Base-by-base conservation (phyloP, 2,329 filamentous ascomycete species). In the Penicillium polonicum region DNA sequence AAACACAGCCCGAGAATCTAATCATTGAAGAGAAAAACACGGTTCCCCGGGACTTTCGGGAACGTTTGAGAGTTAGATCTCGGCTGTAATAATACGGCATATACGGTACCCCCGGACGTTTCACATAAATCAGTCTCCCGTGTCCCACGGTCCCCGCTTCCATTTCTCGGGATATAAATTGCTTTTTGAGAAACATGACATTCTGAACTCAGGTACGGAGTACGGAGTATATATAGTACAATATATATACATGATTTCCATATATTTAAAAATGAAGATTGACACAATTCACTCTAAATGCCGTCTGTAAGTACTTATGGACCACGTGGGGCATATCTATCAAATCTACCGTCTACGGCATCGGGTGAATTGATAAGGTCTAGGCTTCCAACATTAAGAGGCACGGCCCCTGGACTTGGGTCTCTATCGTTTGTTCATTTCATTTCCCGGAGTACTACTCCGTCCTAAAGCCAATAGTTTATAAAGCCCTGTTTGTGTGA, bases 121-220 rank as follows among this genome's bases (percentile, higher is more conserved):
- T 57, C 55, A 57, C 21, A 42, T 57, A 46, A 45, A 57, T 25
- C 41, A 41, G 35, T 13, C 54, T 43, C 21, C 52, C 36, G 31
- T 33, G 39, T 39, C 17, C n/a, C 12, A 25, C 27, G 45, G 17
- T n/a, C 38, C 9, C 25, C 36, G 19, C 19, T 42, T 36, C 21
- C 48, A 50, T 27, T 55, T 42, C n/a, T 25, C 46, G 52, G 52
- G 46, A 42, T 51, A 51, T 43, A 50, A 31, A 50, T 42, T 49
- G 25, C 13, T 23, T 12, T 23, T 36, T 17, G 10, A 5, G 41
- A 35, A 21, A 29, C 23, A 46, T 46, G 39, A 2, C 31, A 55
- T 44, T 49, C 33, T 17, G 8, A 35, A 21, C 35, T 29, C 46
- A 3, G 21, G 21, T 12, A 33, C 19, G 13, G 43, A 23, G 12